A percentile compares a stretch with the other conserved stretches of the same genome.
These are phyloP conservation scores for Pascua guehoae DNA, from an alignment of 1,284 basidiomycete species.

Conservation along the genomic window DNA sequence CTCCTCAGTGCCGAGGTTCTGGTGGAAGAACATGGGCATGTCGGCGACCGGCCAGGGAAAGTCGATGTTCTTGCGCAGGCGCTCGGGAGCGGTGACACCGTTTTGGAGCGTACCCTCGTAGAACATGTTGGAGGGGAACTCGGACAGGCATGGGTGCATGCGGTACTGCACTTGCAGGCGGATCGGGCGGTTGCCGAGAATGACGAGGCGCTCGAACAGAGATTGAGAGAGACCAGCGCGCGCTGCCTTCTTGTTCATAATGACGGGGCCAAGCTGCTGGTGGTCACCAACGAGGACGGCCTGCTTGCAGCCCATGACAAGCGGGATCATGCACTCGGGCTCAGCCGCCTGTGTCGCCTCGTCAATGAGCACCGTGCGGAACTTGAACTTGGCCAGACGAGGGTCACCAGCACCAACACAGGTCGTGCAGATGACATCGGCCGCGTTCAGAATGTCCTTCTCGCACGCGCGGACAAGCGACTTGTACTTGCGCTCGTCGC, in stretches of 20 bases:
- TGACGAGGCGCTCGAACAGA: constrained; percentile 93
- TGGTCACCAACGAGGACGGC: constrained; percentile 98
- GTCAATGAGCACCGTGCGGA: constrained; percentile 96
- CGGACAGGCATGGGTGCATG: constrained; percentile 98
- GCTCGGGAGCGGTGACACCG: constrained; percentile 96
- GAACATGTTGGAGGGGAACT: constrained; percentile 99
- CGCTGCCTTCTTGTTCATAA: constrained; percentile 99
- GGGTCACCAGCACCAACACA: constrained; percentile 98
- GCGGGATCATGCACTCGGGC: constrained; percentile 98
- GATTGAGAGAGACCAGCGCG: constrained; percentile 95
- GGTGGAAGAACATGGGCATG: constrained; percentile 99
- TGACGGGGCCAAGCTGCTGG: constrained; percentile 96
- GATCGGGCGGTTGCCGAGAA: constrained; percentile 93
- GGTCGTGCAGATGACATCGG: constrained; percentile 98
- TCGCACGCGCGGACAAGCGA: constrained; percentile 90
- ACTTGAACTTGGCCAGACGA: constrained; percentile 90
- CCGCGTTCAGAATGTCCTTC: constrained; percentile 90
- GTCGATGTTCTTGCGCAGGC: constrained; percentile 93
- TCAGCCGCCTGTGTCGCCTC: constrained; percentile 98
- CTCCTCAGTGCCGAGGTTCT: constrained; percentile 97
- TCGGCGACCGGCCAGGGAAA: constrained; percentile 99
- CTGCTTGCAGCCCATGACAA: constrained; percentile 97
- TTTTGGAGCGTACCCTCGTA: constrained; percentile 99
- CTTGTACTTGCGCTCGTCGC: constrained; percentile 97
- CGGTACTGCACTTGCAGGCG: constrained; percentile 99